These are phyloP conservation scores for Phylloporus arenicola DNA, from an alignment of 768 basidiomycete genomes.

Conservation along the genomic window DNA sequence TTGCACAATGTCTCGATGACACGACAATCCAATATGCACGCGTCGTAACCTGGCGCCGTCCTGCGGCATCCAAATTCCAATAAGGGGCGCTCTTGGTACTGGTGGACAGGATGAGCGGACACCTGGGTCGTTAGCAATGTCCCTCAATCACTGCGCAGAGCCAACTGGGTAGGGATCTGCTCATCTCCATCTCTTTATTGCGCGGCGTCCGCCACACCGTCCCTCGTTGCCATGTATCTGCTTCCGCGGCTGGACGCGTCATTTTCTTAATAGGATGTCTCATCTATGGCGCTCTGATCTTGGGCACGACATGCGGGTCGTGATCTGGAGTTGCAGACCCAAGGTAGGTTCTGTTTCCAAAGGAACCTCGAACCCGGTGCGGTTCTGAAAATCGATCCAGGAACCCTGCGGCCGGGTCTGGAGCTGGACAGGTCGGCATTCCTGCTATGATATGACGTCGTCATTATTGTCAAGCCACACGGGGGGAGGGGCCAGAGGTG, in stretches of 20 bases:
- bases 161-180: conserved; percentile 16
- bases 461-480: too few species aligned
- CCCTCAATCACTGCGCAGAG: too few species aligned
- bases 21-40: too few species aligned
- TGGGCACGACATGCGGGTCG: conserved; percentile 11
- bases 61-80: too few species aligned
- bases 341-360: conserved; percentile 19
- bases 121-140: too few species aligned
- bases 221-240: conserved; percentile 20
- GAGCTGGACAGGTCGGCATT: conserved; percentile 19
- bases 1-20: too few species aligned
- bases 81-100: too few species aligned
- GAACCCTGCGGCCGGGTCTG: conserved; percentile 23
- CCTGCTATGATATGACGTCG: conserved; percentile 26
- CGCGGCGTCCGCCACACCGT: conserved; percentile 23
- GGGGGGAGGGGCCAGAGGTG: too few species aligned
- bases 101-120: too few species aligned
- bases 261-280: conserved; percentile 22
- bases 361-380: conserved; percentile 13
- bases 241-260: conserved; percentile 20
- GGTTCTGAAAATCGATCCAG: conserved; percentile 25
- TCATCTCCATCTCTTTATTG: conserved; percentile 1
- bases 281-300: conserved; percentile 17
- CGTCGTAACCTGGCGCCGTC: too few species aligned
- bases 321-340: conserved; percentile 23